Evolutionary conservation across 495 filamentous ascomycete genomes (phyloP).

Genomic region (Penicillium robsamsonii): DNA sequence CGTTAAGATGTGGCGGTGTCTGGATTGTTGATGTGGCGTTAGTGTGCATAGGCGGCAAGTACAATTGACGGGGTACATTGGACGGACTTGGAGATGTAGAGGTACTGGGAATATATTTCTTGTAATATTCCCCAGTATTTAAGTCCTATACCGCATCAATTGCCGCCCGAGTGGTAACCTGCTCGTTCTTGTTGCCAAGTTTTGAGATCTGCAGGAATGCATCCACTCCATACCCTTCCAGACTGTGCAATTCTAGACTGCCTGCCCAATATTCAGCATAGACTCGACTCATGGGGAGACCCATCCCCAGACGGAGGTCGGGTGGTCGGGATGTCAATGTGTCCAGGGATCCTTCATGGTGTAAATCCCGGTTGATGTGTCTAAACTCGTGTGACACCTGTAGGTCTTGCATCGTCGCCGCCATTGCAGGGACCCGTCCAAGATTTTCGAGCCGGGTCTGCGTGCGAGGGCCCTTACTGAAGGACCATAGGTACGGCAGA

Average conservation of each 20-base stretch:
- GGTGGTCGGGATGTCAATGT: slow-evolving; percentile 78
- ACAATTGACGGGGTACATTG: not conserved
- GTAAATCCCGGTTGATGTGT: slow-evolving; percentile 31
- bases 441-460: slow-evolving; percentile 75
- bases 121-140: not conserved
- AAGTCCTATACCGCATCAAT: slow-evolving; percentile 77
- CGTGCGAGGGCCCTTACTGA: slow-evolving; percentile 82
- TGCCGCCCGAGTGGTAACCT: slow-evolving; percentile 79
- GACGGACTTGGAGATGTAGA: not conserved
- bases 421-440: slow-evolving; percentile 83
- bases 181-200: slow-evolving; percentile 97
- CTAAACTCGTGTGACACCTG: slow-evolving; percentile 35
- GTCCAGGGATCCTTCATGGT: slow-evolving; percentile 65
- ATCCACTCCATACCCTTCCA: slow-evolving; percentile 98
- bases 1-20: slow-evolving; percentile 1
- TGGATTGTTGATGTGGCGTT: not conserved
- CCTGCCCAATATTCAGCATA: slow-evolving; percentile 99
- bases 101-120: slow-evolving; percentile 13
- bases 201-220: slow-evolving; percentile 96
- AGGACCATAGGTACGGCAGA: slow-evolving; percentile 92
- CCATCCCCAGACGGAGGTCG: slow-evolving; percentile 87
- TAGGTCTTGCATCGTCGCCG: slow-evolving; percentile 91
- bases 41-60: not conserved
- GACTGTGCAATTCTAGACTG: slow-evolving; percentile 82
- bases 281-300: slow-evolving; percentile 86